Conservation (phyloP, 2,329 filamentous ascomycete genomes). For the Endocalyx cinctus region DNA sequence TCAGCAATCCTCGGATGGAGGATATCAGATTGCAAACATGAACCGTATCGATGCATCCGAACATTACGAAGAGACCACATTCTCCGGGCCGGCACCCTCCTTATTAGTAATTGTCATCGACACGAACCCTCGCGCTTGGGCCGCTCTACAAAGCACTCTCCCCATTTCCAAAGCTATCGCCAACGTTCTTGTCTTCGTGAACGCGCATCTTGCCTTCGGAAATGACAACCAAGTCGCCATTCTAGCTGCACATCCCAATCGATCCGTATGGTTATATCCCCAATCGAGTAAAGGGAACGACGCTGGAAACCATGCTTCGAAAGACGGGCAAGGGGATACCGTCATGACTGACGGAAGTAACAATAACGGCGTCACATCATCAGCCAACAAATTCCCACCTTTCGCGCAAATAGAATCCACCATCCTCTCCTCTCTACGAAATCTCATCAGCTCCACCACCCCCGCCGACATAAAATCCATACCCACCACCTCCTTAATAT, state of each 20-base stretch:
- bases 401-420: slow-evolving; percentile 83
- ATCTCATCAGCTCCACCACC: slow-evolving; percentile 68
- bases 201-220: slow-evolving; percentile 91
- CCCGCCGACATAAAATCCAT: slow-evolving; percentile 58
- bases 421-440: slow-evolving; percentile 67
- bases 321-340: slow-evolving; percentile 45
- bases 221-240: slow-evolving; percentile 91
- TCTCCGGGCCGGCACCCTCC: slow-evolving; percentile 60
- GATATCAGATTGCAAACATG: no score
- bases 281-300: slow-evolving; percentile 34
- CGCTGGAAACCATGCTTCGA: slow-evolving; percentile 16
- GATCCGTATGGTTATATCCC: slow-evolving; percentile 88
- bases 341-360: slow-evolving; percentile 47
- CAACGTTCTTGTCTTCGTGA: slow-evolving; percentile 90
- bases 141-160: slow-evolving; percentile 67
- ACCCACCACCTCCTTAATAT: slow-evolving; percentile 78
- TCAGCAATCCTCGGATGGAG: no score
- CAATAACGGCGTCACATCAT: slow-evolving; percentile 18
- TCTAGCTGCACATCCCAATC: slow-evolving; percentile 82
- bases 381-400: slow-evolving; percentile 87
- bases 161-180: slow-evolving; percentile 81
- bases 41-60: slow-evolving; percentile 54
- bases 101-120: slow-evolving; percentile 89
- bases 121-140: slow-evolving; percentile 94
- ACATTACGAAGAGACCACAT: slow-evolving; percentile 53